Conservation (phyloP, 805 yeast genomes). For the Wickerhamomyces subpelliculosus region DNA sequence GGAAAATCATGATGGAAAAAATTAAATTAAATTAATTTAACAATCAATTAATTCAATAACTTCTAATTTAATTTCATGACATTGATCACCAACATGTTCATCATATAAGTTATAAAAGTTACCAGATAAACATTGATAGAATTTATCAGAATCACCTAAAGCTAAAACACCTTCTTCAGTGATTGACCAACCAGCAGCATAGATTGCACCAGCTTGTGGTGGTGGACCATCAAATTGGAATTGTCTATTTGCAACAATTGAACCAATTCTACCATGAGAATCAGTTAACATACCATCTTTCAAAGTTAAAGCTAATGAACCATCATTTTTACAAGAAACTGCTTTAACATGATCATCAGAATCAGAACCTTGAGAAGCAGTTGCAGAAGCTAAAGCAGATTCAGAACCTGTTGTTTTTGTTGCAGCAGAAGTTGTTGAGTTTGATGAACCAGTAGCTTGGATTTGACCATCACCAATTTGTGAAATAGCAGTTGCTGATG, state of each 20-base stretch:
- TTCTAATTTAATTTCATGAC: conserved; percentile 49
- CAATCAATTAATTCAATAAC: conserved; percentile 49
- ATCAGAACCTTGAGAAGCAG: conserved; percentile 16
- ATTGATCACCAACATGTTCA: conserved; percentile 47
- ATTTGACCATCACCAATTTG: conserved; percentile 8
- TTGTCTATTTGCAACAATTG: conserved; percentile 70
- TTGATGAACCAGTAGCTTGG: conserved; percentile 9
- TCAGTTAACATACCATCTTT: conserved; percentile 44
- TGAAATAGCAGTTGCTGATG: conserved; percentile 1
- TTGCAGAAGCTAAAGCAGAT: conserved; percentile 10
- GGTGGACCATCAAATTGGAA: conserved; percentile 78
- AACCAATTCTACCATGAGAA: conserved; percentile 54
- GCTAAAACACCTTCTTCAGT: conserved; percentile 49
- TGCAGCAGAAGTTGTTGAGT: conserved; percentile 15
- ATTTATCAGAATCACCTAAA: conserved; percentile 46
- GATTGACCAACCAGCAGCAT: conserved; percentile 54
- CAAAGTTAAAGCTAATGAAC: conserved; percentile 48
- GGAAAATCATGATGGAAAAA: neutral
- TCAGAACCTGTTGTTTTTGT: too few species aligned
- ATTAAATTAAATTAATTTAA: conserved; percentile 16
- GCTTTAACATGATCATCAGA: conserved; percentile 16
- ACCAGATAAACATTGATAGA: conserved; percentile 67
- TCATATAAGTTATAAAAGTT: conserved; percentile 68
- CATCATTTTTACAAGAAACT: conserved; percentile 35
- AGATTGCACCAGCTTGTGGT: conserved; percentile 66